Evolutionary conservation across 2,329 filamentous ascomycete genomes (phyloP).

Genomic region (Sclerotinia minor): DNA sequence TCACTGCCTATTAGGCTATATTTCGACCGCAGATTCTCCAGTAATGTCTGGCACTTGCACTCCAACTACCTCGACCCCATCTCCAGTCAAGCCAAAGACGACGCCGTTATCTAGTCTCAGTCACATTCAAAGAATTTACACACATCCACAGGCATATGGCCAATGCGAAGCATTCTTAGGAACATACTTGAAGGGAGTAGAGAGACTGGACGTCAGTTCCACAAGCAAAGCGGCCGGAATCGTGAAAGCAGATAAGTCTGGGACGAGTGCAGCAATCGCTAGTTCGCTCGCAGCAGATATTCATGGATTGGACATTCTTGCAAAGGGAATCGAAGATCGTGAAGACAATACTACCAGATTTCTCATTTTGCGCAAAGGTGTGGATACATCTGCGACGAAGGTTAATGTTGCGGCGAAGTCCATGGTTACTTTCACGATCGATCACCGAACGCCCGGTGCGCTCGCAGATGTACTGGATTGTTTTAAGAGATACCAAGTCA

Average conservation of each 20-base stretch:
- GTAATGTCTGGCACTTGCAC: conserved; percentile 50
- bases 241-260: conserved; percentile 58
- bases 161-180: conserved; percentile 80
- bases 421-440: conserved; percentile 79
- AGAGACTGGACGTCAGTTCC: conserved; percentile 79
- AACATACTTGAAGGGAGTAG: conserved; percentile 68
- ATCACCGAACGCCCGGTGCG: conserved; percentile 76
- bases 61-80: conserved; percentile 50
- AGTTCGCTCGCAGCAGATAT: conserved; percentile 70
- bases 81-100: conserved; percentile 48
- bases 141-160: conserved; percentile 92
- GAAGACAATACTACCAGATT: conserved; percentile 79
- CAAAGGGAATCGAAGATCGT: conserved; percentile 68
- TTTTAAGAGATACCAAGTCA: conserved; percentile 71
- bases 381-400: conserved; percentile 31
- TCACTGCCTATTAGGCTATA: conserved; percentile 75
- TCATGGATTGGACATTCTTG: conserved; percentile 68
- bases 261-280: conserved; percentile 73
- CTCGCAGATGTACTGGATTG: conserved; percentile 77
- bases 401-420: conserved; percentile 56
- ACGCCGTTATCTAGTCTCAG: conserved; percentile 54
- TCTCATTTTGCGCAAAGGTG: conserved; percentile 56
- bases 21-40: conserved; percentile 32
- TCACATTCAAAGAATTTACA: conserved; percentile 76
- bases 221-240: conserved; percentile 85